phyloP scores from a whole-genome alignment of 2,329 filamentous ascomycete species.

The Sarocladiaceae sp. region DNA sequence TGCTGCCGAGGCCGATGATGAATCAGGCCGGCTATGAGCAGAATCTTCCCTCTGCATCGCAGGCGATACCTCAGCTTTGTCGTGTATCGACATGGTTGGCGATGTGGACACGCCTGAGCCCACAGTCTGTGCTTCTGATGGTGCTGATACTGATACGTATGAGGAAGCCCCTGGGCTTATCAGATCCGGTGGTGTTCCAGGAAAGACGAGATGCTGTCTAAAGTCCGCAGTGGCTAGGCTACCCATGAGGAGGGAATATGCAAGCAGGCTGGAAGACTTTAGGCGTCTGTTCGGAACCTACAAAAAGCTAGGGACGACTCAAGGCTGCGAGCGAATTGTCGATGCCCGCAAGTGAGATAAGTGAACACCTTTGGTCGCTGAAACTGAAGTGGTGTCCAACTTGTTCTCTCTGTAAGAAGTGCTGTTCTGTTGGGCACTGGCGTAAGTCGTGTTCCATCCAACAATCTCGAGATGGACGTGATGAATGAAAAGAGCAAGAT shows the following conservation, averaged over 20 bases:
- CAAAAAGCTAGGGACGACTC: no score
- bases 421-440: no score
- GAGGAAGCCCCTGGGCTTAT: constrained; percentile 47
- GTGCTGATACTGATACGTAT: constrained; percentile 39
- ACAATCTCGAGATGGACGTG: background rate
- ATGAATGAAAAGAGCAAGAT: background rate
- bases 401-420: no score
- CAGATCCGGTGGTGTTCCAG: constrained; percentile 51
- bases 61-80: constrained; percentile 40
- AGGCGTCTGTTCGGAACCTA: background rate
- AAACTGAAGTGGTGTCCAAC: no score
- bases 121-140: constrained; percentile 42
- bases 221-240: background rate
- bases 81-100: constrained; percentile 57
- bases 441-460: background rate
- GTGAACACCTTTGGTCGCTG: no score
- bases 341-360: no score
- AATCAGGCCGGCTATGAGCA: constrained; percentile 27
- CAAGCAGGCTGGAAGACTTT: background rate
- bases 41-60: constrained; percentile 5
- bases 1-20: constrained; percentile 18
- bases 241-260: background rate
- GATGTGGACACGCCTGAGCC: constrained; percentile 35
- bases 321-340: no score
- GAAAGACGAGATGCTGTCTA: constrained; percentile 43